Base-by-base conservation (phyloP, 1,139 yeast species). In the Saccharomyces pastorianus region DNA sequence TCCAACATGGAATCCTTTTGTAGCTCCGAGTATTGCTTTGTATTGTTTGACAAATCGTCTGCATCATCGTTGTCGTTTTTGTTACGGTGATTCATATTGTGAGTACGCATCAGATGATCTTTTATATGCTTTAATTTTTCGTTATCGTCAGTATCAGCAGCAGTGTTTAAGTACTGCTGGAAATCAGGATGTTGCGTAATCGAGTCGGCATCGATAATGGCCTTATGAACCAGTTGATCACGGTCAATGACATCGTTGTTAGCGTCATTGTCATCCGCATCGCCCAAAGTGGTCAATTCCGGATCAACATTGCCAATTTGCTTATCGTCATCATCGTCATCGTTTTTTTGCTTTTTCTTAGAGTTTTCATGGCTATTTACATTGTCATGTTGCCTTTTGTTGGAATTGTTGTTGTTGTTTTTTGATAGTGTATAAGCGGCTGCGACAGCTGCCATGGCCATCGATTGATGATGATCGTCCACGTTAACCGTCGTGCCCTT, bases 191-290 rank as follows among this genome's bases (percentile, higher is more conserved):
- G 73, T 52, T 69, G 75, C 1, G 85, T 84, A 55, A 84, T 73
- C 53, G 82, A 82, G 53, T 84, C 74, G 0, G 88, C 86, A 62
- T 83, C 87, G 58, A 82, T 71, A 47, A 85, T 81, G 2, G 87
- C 88, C 49, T 84, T 87, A 58, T 83, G 81, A 5, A 83, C 88
- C 53, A 84, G 70, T 59, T 79, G 84, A 57, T 81, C 85, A 60
- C 82, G 85, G 49, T 78, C 82, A 14, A 62, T 46, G 8, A 53
- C 50, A 26, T 34, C 51, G 17, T 25, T 29, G 8, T 25, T 52
- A 2, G 44, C 11, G 4, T 38, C 44, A 17, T 38, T 38, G 44
- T 38, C 44, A 38, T 38, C 44, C 13, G 44, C 44, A 38, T 38
- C 44, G 11, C 44, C 44, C 13, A 38, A 38, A 8, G 44, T 38